A percentile compares a stretch with the other conserved stretches of the same genome.
Evolutionary conservation across 441 rosid species (phyloP).

Genomic region (Pelargonium fulgidum): DNA sequence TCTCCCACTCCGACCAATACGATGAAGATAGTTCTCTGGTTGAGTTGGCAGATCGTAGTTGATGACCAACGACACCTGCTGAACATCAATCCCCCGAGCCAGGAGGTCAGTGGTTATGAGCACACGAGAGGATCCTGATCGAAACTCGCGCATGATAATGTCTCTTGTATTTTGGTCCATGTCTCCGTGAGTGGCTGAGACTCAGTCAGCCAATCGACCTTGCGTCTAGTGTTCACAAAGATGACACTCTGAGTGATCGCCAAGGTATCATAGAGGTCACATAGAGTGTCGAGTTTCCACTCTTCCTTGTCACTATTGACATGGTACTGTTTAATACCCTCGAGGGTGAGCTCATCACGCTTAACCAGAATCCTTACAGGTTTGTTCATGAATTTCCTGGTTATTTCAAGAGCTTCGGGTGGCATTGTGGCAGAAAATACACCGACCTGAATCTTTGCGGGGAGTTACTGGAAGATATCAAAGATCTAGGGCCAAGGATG

Average conservation of each 20-base stretch:
- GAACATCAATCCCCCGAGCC: slow-evolving; percentile 76
- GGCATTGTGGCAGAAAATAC: slow-evolving; percentile 84
- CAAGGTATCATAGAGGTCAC: slow-evolving; percentile 68
- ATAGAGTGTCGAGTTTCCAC: slow-evolving; percentile 81
- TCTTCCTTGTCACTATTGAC: slow-evolving; percentile 75
- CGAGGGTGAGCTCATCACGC: slow-evolving; percentile 72
- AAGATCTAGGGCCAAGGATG: slow-evolving; percentile 39
- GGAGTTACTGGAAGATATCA: slow-evolving; percentile 70
- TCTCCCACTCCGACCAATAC: slow-evolving; percentile 67
- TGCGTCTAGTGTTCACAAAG: slow-evolving; percentile 67
- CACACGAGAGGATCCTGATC: slow-evolving; percentile 72
- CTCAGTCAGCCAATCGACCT: slow-evolving; percentile 81
- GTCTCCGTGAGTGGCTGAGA: slow-evolving; percentile 45
- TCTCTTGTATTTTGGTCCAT: slow-evolving; percentile 47
- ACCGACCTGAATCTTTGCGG: slow-evolving; percentile 59
- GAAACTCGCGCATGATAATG: slow-evolving; percentile 67
- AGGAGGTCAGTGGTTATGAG: slow-evolving; percentile 65
- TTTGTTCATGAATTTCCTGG: slow-evolving; percentile 78
- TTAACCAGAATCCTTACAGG: slow-evolving; percentile 71
- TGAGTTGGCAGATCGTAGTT: slow-evolving; percentile 71
- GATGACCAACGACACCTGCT: slow-evolving; percentile 70
- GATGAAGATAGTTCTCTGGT: slow-evolving; percentile 76
- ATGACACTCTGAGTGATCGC: slow-evolving; percentile 76
- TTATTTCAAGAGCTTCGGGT: slow-evolving; percentile 76
- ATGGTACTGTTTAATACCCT: slow-evolving; percentile 71